Evolutionary conservation across 2,329 filamentous ascomycete species (phyloP).

Genomic region (Coleophoma eucalyptorum): DNA sequence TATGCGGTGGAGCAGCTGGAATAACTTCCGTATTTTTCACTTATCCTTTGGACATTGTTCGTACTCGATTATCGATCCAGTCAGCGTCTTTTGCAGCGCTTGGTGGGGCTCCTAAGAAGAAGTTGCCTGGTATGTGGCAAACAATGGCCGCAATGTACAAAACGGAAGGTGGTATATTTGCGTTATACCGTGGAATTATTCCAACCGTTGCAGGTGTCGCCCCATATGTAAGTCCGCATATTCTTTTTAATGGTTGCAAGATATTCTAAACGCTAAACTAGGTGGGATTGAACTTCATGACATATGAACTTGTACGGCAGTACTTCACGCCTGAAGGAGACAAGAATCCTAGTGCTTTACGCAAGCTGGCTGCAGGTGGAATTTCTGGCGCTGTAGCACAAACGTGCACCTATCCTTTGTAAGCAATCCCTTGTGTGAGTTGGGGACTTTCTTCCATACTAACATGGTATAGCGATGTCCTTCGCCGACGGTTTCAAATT

Average conservation of each 20-base stretch:
- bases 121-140: conserved; percentile 88
- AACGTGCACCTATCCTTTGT: conserved; percentile 98
- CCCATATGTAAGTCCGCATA: conserved; percentile 65
- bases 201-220: conserved; percentile 94
- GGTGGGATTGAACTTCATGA: conserved; percentile 98
- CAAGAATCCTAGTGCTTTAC: conserved; percentile 70
- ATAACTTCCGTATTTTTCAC: conserved; percentile 94
- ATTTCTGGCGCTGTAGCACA: conserved; percentile 96
- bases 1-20: conserved; percentile 89
- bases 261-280: conserved; percentile 29
- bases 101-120: conserved; percentile 51
- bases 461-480: conserved; percentile 63
- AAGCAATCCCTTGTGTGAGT: conserved; percentile 33
- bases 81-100: conserved; percentile 90
- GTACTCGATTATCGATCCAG: conserved; percentile 92
- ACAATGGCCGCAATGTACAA: conserved; percentile 83
- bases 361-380: conserved; percentile 86
- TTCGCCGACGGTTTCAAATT: conserved; percentile 93
- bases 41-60: conserved; percentile 96
- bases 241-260: conserved; percentile 3
- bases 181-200: conserved; percentile 90
- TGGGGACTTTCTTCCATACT: too few species aligned
- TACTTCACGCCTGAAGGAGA: conserved; percentile 86
- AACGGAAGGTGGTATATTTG: conserved; percentile 78
- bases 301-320: conserved; percentile 84